Conservation (phyloP, 345 rosid genomes). For the Orychophragmus violaceus region DNA sequence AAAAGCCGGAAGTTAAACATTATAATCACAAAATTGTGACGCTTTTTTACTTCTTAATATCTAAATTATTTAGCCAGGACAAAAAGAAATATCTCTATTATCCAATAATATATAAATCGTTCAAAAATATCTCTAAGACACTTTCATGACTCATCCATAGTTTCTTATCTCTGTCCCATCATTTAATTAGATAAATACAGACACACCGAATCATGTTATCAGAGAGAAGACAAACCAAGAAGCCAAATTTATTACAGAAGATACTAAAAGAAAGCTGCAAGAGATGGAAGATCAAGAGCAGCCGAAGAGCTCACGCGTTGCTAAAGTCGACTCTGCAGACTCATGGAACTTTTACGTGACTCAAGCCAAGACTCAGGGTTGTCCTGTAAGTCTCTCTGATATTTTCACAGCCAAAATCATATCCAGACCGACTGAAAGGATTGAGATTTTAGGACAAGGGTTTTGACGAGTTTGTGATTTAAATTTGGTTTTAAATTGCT, state of each 20-base stretch:
- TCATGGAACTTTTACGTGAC: conserved; percentile 60
- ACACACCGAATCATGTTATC: not conserved
- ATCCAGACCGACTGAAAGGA: not conserved
- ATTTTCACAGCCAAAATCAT: not conserved
- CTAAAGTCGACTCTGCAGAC: conserved; percentile 53
- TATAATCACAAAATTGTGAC: no score
- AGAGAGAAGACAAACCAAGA: not conserved
- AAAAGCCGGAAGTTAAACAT: no score
- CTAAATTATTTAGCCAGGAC: no score
- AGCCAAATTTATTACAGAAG: not conserved
- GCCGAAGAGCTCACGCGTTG: conserved; percentile 47
- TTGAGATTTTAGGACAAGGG: not conserved
- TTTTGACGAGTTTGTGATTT: not conserved
- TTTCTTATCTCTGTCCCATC: conserved; percentile 2
- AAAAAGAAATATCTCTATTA: not conserved
- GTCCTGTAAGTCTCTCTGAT: conserved; percentile 48
- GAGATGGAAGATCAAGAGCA: conserved; percentile 41
- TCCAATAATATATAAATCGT: not conserved
- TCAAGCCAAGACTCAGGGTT: conserved; percentile 55
- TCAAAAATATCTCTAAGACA: not conserved
- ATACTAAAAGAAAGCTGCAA: conserved; percentile 29
- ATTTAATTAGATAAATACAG: conserved; percentile 13
- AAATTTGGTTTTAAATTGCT: not conserved
- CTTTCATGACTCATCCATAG: not conserved
- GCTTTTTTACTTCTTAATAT: no score